These are phyloP conservation scores for Lipomyces oligophaga DNA, from an alignment of 805 yeast species.

Conservation along the genomic window DNA sequence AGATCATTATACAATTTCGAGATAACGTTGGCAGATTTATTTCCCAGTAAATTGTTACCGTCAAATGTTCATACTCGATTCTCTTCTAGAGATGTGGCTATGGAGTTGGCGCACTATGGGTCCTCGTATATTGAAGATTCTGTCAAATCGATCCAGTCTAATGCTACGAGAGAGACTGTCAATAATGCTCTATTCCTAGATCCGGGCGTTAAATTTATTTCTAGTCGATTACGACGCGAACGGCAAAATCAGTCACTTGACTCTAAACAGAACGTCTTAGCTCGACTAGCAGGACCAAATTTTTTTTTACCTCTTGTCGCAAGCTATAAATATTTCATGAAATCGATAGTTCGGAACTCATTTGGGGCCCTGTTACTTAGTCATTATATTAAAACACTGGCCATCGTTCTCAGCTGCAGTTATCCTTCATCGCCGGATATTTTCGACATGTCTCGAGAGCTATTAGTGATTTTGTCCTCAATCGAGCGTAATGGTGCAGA, in stretches of 20 bases:
- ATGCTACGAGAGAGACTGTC: slow-evolving; percentile 2
- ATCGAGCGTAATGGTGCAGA: slow-evolving; percentile 15
- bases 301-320: slow-evolving; percentile 55
- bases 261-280: slow-evolving; percentile 38
- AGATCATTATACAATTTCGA: slow-evolving; percentile 6
- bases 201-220: slow-evolving; percentile 35
- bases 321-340: slow-evolving; percentile 44
- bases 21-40: slow-evolving; percentile 19
- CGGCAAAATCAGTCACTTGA: slow-evolving; percentile 4
- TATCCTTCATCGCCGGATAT: slow-evolving; percentile 52
- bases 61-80: slow-evolving; percentile 46
- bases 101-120: slow-evolving; percentile 1
- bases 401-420: slow-evolving; percentile 54
- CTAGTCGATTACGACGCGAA: slow-evolving; percentile 30
- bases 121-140: slow-evolving; percentile 1
- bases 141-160: neutral
- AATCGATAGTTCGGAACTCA: slow-evolving; percentile 50
- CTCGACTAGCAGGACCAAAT: slow-evolving; percentile 43
- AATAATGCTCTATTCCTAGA: slow-evolving; percentile 26
- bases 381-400: slow-evolving; percentile 58
- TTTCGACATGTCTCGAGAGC: slow-evolving; percentile 56
- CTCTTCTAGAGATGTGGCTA: slow-evolving; percentile 26
- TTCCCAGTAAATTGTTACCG: slow-evolving; percentile 48
- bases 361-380: slow-evolving; percentile 49
- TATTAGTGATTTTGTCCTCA: slow-evolving; percentile 33